phyloP scores from a whole-genome alignment of 495 filamentous ascomycete species.

The Podospora appendiculata region DNA sequence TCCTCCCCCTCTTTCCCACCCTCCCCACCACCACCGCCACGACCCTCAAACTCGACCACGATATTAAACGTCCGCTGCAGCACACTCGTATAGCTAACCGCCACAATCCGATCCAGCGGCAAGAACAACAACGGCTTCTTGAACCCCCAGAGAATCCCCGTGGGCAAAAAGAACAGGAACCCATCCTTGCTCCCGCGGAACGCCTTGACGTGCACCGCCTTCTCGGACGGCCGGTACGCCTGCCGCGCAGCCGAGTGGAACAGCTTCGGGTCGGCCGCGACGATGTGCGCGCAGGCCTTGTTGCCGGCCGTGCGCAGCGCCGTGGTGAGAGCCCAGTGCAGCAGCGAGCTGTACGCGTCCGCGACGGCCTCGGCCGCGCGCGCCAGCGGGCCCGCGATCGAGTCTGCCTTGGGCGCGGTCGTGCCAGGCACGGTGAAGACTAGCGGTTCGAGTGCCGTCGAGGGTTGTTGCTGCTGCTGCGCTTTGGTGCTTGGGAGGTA shows the following conservation, averaged over 20 bases:
- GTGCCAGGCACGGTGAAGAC: constrained; percentile 72
- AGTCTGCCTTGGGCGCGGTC: constrained; percentile 58
- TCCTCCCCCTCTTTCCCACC: constrained; percentile 27
- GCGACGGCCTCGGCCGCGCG: constrained; percentile 44
- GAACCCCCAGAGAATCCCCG: constrained; percentile 87
- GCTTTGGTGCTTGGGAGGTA: constrained; percentile 30
- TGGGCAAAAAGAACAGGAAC: constrained; percentile 80
- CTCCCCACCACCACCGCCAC: constrained; percentile 26
- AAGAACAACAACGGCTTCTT: constrained; percentile 91
- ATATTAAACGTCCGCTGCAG: constrained; percentile 93
- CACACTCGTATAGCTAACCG: constrained; percentile 82
- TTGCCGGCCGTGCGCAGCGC: constrained; percentile 46
- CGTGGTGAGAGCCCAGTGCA: constrained; percentile 58
- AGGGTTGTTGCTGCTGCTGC: constrained; percentile 18
- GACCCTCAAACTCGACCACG: constrained; percentile 53
- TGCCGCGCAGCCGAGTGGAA: constrained; percentile 75
- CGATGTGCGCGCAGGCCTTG: constrained; percentile 44
- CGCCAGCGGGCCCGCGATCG: constrained; percentile 36
- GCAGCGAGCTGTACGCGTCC: constrained; percentile 51
- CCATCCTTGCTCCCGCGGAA: constrained; percentile 94
- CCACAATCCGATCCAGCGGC: constrained; percentile 67
- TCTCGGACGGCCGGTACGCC: constrained; percentile 80
- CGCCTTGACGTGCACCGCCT: constrained; percentile 85
- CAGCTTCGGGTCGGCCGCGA: constrained; percentile 60
- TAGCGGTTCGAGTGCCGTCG: constrained; percentile 53